Evolutionary conservation across 2,329 filamentous ascomycete genomes (phyloP), one percentile per base, ranked within the genome.

Genomic region (Aspergillus calidoustus): DNA sequence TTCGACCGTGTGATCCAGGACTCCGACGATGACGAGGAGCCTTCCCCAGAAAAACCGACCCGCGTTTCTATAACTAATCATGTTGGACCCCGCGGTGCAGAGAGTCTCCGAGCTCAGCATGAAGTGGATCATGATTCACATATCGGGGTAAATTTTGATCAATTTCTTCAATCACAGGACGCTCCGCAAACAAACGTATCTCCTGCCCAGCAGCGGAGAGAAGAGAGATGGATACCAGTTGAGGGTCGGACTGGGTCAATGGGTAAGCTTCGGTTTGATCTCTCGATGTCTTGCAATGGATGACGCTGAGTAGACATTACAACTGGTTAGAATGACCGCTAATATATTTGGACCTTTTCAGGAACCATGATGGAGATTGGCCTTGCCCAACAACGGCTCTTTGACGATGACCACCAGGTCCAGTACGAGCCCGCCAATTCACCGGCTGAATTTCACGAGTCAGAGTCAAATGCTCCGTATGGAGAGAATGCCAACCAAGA

Each of bases 1-100:
- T 68, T 65, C 54, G 68, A 71, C 51, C 74, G 74, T 52, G 70
- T 81, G 17, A 79, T 81, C n/a, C 77, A 78, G 55, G 79, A 81
- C 62, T 81, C 79, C 0, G 79, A 81, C 30, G 78, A 72, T 28
- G 75, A 81, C n/a, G 68, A 67, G 43, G 71, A 69, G 57, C 70
- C 68, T 67, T 22, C 55, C 61, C 54, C 69, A 66, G 30, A 70
- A 59, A 31, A 69, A 38, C 53, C 59, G 11, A 66, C 65, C 44
- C 63, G 67, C 31, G 38, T 64, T 44, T 57, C 68, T 28, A 57
- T 53, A 31, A 47, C 38, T 28, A 55, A 62, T 31, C 19, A 52
- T 25, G 54, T 54, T 46, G 25, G 34, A 5, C 46, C 43, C 34
- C n/a, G 25, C 22, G 54, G 22, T 52, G 38, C 31, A 60, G 13